Conservation (phyloP, 768 basidiomycete species). For the Boletus bicolor region DNA sequence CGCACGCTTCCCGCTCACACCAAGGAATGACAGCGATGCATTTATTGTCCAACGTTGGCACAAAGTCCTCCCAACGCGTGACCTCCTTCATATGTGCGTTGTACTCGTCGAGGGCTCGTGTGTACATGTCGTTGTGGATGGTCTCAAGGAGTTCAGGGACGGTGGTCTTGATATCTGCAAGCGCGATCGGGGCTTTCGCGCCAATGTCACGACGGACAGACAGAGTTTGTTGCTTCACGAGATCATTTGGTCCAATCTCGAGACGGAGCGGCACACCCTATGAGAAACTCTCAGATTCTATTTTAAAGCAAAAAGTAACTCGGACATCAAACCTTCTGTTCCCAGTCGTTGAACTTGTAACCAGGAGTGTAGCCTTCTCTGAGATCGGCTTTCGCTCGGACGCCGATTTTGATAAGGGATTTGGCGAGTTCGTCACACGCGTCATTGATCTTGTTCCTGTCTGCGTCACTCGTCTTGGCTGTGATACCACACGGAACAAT, state of each 20-base stretch:
- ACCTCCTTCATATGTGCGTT: slow-evolving; percentile 68
- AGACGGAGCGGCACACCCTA: slow-evolving; percentile 96
- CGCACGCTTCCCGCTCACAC: slow-evolving; percentile 91
- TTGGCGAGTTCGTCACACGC: slow-evolving; percentile 76
- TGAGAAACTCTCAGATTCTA: neutral
- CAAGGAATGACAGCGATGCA: slow-evolving; percentile 88
- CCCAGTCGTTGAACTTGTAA: slow-evolving; percentile 99
- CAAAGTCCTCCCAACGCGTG: slow-evolving; percentile 88
- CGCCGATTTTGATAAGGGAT: slow-evolving; percentile 64
- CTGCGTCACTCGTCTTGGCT: slow-evolving; percentile 71
- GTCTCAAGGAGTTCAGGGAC: slow-evolving; percentile 71
- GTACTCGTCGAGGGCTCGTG: slow-evolving; percentile 69
- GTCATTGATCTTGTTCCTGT: slow-evolving; percentile 67
- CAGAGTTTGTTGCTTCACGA: slow-evolving; percentile 77
- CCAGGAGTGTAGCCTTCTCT: slow-evolving; percentile 97
- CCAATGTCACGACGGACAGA: slow-evolving; percentile 80
- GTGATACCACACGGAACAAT: slow-evolving; percentile 94
- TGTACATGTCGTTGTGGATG: slow-evolving; percentile 89
- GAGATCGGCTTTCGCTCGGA: slow-evolving; percentile 87
- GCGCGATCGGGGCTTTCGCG: slow-evolving; percentile 53
- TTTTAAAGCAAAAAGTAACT: neutral
- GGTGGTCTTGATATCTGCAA: slow-evolving; percentile 44
- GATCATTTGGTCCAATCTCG: slow-evolving; percentile 93
- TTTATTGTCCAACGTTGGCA: slow-evolving; percentile 87
- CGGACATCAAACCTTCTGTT: slow-evolving; percentile 71